Conservation (phyloP, 352 stramenopile genomes). For the Saprolegnia parasitica region DNA sequence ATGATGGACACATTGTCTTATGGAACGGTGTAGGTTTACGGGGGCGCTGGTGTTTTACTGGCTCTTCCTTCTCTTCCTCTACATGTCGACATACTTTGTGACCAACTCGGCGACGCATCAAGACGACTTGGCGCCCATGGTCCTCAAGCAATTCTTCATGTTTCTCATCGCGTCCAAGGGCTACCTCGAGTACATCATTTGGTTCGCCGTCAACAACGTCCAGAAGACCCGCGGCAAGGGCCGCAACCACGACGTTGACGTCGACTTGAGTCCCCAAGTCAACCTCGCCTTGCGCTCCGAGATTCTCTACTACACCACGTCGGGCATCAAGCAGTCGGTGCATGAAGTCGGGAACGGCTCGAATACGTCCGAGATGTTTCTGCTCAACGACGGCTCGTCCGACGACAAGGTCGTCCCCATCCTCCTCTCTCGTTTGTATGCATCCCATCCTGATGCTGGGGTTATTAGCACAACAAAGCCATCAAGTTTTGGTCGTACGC, state of each 20-base stretch:
- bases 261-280: constrained; percentile 80
- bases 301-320: constrained; percentile 89
- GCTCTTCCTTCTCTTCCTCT: constrained; percentile 77
- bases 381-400: constrained; percentile 17
- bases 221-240: constrained; percentile 49
- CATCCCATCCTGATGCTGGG: neutral
- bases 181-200: constrained; percentile 86
- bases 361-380: constrained; percentile 39
- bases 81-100: constrained; percentile 89
- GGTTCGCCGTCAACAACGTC: constrained; percentile 87
- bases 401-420: constrained; percentile 44
- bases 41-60: constrained; percentile 87
- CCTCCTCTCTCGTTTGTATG: neutral
- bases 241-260: constrained; percentile 73
- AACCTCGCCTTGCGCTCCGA: constrained; percentile 85
- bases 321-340: constrained; percentile 83
- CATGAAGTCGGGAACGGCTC: constrained; percentile 64
- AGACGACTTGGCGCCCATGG: constrained; percentile 50
- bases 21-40: constrained; percentile 66
- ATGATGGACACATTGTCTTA: constrained; percentile 1
- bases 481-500: constrained; percentile 88
- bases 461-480: constrained; percentile 49
- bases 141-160: constrained; percentile 72
- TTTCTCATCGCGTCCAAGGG: constrained; percentile 82
- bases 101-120: constrained; percentile 53